Evolutionary conservation across 2,329 filamentous ascomycete genomes (phyloP).

Genomic region (Diaporthe sp.): DNA sequence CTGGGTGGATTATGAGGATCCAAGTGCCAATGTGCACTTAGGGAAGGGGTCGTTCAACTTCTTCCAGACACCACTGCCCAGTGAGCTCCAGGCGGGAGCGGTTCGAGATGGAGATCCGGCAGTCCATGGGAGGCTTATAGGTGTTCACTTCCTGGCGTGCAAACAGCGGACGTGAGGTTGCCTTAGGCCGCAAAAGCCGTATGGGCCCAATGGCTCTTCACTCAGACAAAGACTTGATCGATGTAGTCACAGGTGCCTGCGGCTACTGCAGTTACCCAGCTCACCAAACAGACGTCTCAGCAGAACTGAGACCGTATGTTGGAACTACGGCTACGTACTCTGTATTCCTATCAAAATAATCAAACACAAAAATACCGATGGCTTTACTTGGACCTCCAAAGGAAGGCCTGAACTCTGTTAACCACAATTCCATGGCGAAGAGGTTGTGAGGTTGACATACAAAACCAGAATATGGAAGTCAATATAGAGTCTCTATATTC

Average conservation of each 20-base stretch:
- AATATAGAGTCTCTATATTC: not conserved
- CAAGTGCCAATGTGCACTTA: not conserved
- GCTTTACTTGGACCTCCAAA: not conserved
- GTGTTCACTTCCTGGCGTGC: not conserved
- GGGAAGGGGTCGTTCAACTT: not conserved
- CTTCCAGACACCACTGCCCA: not conserved
- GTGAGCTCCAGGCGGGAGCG: not conserved
- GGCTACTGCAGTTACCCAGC: conserved; percentile 11
- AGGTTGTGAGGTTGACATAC: not conserved
- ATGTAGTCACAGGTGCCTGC: not conserved
- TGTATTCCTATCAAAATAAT: not conserved
- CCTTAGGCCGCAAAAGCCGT: not conserved
- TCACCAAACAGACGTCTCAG: not conserved
- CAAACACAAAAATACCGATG: too few relatives aligned
- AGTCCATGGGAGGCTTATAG: not conserved
- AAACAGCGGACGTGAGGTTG: not conserved
- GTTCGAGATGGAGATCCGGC: not conserved
- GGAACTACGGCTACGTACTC: not conserved
- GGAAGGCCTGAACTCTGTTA: not conserved
- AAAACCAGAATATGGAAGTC: not conserved
- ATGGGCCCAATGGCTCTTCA: not conserved
- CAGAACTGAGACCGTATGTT: not conserved
- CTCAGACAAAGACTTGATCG: not conserved
- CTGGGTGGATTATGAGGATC: not conserved
- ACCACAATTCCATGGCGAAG: not conserved